Evolutionary conservation across 805 yeast species (phyloP), one percentile per base, ranked within the genome.

Genomic region (Saturnispora quitensis): DNA sequence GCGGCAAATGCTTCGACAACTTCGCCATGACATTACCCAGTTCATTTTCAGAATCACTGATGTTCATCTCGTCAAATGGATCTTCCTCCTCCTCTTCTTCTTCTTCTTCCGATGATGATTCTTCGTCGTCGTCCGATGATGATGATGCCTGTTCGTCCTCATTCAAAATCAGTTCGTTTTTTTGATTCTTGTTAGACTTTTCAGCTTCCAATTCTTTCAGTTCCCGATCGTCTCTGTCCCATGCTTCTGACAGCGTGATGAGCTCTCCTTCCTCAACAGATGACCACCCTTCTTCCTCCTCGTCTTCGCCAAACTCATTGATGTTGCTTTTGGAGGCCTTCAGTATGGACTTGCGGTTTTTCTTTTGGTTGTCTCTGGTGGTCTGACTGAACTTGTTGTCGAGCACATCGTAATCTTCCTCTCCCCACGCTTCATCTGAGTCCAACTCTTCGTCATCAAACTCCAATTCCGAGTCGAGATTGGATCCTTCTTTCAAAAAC

Each of bases 341-440:
- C 28, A 49, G 33, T 25, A 49, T 49, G 7, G 51, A 42, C 24
- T 48, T 42, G 5, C 40, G 25, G 9, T 25, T 35, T 27, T 49
- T 43, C 22, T 34, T 36, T 25, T 33, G 24, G 54, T 72, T 73
- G 62, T 82, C 88, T 67, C 89, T 77, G 43, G 82, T 68, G 13
- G 84, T 78, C 60, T 84, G 87, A 5, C 89, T 81, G 56, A 83
- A 79, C 62, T 79, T 84, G 31, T 86, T 78, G 64, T 78, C 76
- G 58, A 82, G 66, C 7, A 76, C 73, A 58, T 77, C 85, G 50
- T 73, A 76, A 51, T 81, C 87, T 58, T 85, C 90, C 53, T 78
- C 95, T 0, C 93, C 96, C 53, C 87, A 68, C 0, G 95, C 96
- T 59, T 86, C 96, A 65, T 89, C 97, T 0, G 96, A 87, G 53